phyloP scores from a whole-genome alignment of 192 early-diverging fungal species.

The Linderina pennispora region DNA sequence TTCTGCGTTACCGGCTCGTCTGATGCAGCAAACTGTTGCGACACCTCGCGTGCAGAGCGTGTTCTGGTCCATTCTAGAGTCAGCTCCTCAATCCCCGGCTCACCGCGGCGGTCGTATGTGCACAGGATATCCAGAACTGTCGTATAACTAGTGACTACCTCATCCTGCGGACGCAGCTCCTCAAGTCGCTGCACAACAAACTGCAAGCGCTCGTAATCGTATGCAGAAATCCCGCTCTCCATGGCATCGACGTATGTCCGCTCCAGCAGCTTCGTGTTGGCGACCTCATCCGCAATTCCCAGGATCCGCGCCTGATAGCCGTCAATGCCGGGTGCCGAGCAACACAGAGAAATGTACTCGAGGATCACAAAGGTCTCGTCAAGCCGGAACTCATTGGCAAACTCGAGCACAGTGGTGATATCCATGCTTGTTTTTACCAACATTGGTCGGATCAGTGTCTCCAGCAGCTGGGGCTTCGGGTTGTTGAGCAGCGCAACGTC shows the following conservation, averaged over 20 bases:
- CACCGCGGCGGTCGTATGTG: slow-evolving; percentile 43
- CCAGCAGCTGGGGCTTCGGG: slow-evolving; percentile 46
- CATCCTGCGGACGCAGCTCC: slow-evolving; percentile 43
- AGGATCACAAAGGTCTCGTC: slow-evolving; percentile 34
- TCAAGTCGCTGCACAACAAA: slow-evolving; percentile 55
- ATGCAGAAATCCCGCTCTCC: slow-evolving; percentile 46
- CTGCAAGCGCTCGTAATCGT: slow-evolving; percentile 61
- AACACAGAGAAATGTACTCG: slow-evolving; percentile 42
- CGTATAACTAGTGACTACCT: slow-evolving; percentile 23
- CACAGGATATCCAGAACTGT: slow-evolving; percentile 51
- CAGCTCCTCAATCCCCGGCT: slow-evolving; percentile 49
- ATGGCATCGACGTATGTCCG: slow-evolving; percentile 42
- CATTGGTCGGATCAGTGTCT: slow-evolving; percentile 51
- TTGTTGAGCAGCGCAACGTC: slow-evolving; percentile 49
- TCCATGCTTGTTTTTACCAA: slow-evolving; percentile 57
- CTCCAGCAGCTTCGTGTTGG: slow-evolving; percentile 54
- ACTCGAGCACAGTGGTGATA: slow-evolving; percentile 56
- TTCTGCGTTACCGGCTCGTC: background rate
- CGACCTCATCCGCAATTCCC: slow-evolving; percentile 42
- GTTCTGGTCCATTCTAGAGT: slow-evolving; percentile 23
- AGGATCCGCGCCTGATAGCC: slow-evolving; percentile 48
- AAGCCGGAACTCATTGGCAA: slow-evolving; percentile 54
- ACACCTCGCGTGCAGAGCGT: slow-evolving; percentile 4
- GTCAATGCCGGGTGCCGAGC: slow-evolving; percentile 18
- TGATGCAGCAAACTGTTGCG: background rate